These are phyloP conservation scores for Mariannaea elegans DNA, from an alignment of 2,329 filamentous ascomycete genomes.

Conservation along the genomic window DNA sequence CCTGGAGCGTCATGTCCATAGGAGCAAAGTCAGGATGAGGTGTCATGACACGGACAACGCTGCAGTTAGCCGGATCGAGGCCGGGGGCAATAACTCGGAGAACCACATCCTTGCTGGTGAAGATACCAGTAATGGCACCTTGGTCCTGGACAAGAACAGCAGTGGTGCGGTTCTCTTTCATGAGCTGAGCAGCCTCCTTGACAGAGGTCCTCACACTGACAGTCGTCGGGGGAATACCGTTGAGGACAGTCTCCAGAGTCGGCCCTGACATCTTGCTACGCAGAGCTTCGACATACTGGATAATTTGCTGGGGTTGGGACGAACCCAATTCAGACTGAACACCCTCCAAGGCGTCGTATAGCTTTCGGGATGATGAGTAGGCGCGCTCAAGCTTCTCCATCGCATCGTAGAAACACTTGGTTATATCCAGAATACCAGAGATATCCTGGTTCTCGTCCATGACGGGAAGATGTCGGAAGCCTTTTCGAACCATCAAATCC, in stretches of 20 bases:
- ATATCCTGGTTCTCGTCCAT: constrained; percentile 99
- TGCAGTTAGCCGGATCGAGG: constrained; percentile 92
- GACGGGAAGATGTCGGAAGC: constrained; percentile 95
- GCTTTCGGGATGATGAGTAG: constrained; percentile 96
- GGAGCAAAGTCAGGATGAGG: constrained; percentile 98
- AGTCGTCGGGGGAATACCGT: constrained; percentile 89
- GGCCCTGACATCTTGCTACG: constrained; percentile 97
- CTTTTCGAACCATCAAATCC: constrained; percentile 97
- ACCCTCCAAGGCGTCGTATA: constrained; percentile 97
- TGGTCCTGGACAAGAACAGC: constrained; percentile 96
- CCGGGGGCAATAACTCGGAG: constrained; percentile 97
- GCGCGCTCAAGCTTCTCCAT: constrained; percentile 99
- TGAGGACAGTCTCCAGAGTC: constrained; percentile 92
- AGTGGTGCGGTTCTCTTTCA: constrained; percentile 99
- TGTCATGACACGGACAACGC: constrained; percentile 98
- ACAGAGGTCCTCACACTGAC: constrained; percentile 96
- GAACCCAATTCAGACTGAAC: constrained; percentile 96
- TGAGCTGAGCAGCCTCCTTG: constrained; percentile 91
- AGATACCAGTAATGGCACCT: constrained; percentile 97
- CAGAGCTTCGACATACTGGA: constrained; percentile 97
- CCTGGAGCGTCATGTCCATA: constrained; percentile 99
- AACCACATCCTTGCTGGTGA: constrained; percentile 99
- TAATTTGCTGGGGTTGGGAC: constrained; percentile 97
- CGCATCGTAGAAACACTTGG: constrained; percentile 99
- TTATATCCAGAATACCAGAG: constrained; percentile 96